Conservation (phyloP, 495 filamentous ascomycete genomes). For the Penicillium dipodomyicola region DNA sequence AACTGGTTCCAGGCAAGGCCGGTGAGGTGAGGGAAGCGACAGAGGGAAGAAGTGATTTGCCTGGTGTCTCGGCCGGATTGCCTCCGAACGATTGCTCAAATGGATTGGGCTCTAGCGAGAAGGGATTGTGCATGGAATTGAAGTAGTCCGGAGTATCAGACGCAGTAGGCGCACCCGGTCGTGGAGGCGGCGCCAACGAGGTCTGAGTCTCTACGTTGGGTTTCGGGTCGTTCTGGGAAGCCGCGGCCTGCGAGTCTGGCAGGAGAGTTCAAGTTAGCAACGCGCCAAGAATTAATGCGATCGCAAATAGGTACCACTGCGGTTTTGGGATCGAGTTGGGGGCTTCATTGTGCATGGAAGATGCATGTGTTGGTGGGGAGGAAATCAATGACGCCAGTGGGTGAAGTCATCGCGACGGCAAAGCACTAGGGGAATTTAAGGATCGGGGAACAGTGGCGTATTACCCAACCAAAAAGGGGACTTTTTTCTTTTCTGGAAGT, state of each 20-base stretch:
- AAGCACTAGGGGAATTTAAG: conserved; percentile 30
- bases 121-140: conserved; percentile 60
- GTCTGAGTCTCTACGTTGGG: conserved; percentile 42
- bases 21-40: conserved; percentile 92
- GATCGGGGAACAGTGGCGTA: conserved; percentile 36
- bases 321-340: conserved; percentile 22
- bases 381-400: conserved; percentile 43
- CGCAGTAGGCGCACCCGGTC: conserved; percentile 58
- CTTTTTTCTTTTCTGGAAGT: conserved; percentile 7
- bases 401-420: conserved; percentile 49
- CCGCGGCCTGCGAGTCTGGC: conserved; percentile 45
- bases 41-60: conserved; percentile 84
- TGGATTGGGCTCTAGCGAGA: conserved; percentile 86
- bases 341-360: conserved; percentile 21
- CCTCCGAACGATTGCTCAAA: conserved; percentile 91
- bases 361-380: conserved; percentile 15
- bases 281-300: conserved; percentile 22
- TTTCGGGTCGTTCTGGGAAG: conserved; percentile 46
- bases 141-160: conserved; percentile 76
- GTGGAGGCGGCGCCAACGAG: conserved; percentile 74
- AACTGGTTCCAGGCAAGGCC: conserved; percentile 69
- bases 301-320: conserved; percentile 29
- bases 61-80: conserved; percentile 68
- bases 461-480: conserved; percentile 35
- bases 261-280: conserved; percentile 26